A percentile compares a stretch with the other conserved stretches of the same genome.
Evolutionary conservation across 2,329 filamentous ascomycete species (phyloP).

Genomic region (Atkinsonella texensis): DNA sequence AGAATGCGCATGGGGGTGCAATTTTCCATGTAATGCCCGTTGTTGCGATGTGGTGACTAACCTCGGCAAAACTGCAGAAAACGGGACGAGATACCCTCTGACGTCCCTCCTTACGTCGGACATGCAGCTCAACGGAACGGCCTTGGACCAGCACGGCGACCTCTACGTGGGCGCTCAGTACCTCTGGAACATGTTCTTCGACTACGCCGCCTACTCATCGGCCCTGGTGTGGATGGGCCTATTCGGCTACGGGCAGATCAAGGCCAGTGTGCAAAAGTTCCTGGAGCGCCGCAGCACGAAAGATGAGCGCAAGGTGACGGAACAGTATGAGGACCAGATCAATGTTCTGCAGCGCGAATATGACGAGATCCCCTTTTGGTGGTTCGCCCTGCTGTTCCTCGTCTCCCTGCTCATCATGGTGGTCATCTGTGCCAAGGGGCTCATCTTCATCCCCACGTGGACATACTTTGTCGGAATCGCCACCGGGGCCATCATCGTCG

Average conservation of each 20-base stretch:
- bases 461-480: constrained; percentile 45
- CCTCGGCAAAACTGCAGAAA: constrained; percentile 8
- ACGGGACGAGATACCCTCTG: constrained; percentile 24
- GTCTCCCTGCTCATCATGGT: constrained; percentile 36
- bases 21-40: neutral
- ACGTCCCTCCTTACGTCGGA: constrained; percentile 21
- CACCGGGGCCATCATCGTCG: constrained; percentile 41
- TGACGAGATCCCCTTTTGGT: constrained; percentile 46
- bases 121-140: constrained; percentile 33
- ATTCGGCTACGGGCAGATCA: constrained; percentile 40
- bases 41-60: neutral
- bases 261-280: constrained; percentile 31
- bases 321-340: constrained; percentile 46
- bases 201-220: constrained; percentile 46
- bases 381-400: constrained; percentile 40
- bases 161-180: constrained; percentile 46
- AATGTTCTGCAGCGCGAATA: constrained; percentile 46
- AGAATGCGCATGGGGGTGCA: neutral
- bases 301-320: constrained; percentile 29
- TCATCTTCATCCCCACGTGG: constrained; percentile 47
- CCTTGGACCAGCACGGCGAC: constrained; percentile 35
- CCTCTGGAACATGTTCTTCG: constrained; percentile 47
- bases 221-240: constrained; percentile 46
- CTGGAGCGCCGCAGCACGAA: constrained; percentile 21
- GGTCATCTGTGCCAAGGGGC: constrained; percentile 35